Conservation (phyloP, 345 rosid genomes). For the Laguncularia racemosa region DNA sequence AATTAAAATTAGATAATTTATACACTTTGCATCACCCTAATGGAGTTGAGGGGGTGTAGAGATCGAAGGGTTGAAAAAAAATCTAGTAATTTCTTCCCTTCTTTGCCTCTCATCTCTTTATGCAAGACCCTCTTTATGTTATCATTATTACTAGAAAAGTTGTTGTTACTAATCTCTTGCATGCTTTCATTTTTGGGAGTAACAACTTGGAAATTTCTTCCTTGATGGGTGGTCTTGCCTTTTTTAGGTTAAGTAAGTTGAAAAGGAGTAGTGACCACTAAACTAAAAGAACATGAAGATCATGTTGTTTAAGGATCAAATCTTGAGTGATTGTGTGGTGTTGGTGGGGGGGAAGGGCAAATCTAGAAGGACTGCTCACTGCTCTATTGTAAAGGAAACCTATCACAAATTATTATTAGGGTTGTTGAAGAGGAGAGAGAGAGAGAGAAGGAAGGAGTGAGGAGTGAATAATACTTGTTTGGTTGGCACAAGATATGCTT, state of each 20-base stretch:
- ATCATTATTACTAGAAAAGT: neutral
- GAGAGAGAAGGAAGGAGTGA: neutral
- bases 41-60: constrained; percentile 60
- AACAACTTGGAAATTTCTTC: too few species aligned
- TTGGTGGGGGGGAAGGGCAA: constrained; percentile 23
- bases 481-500: too few species aligned
- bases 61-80: constrained; percentile 47
- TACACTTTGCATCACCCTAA: constrained; percentile 31
- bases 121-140: constrained; percentile 52
- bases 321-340: constrained; percentile 35
- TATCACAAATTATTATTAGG: constrained; percentile 38
- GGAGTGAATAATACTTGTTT: neutral
- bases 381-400: constrained; percentile 62
- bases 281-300: constrained; percentile 7
- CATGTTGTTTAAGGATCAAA: constrained; percentile 12
- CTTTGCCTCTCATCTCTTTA: constrained; percentile 64
- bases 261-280: neutral
- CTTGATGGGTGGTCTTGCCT: too few species aligned
- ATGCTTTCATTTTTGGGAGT: neutral
- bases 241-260: too few species aligned
- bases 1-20: too few species aligned
- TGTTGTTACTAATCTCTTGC: neutral
- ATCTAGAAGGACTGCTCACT: constrained; percentile 53
- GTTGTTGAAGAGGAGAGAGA: constrained; percentile 1
- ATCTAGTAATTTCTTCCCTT: constrained; percentile 71